phyloP scores from a whole-genome alignment of 176 grass and related monocot species.

The Elymus sibiricus region DNA sequence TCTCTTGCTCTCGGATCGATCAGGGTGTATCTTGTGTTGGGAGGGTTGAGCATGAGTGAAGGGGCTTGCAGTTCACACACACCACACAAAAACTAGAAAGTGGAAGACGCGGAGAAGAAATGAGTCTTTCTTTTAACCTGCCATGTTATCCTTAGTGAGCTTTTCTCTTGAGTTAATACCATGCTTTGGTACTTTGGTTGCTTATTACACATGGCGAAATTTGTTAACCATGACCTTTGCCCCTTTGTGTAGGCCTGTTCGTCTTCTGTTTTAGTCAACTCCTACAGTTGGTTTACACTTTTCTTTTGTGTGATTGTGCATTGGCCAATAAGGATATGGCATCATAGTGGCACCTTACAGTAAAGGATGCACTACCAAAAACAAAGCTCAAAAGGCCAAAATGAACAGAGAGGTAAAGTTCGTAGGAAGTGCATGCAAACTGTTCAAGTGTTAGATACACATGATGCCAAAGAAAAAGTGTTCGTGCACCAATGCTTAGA shows the following conservation, averaged over 20 bases:
- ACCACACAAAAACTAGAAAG: too few species aligned
- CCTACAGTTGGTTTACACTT: not conserved
- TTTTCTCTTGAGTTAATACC: too few species aligned
- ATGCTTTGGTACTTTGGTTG: not conserved
- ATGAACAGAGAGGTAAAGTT: not conserved
- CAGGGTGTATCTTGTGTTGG: constrained; percentile 9
- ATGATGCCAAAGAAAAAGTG: too few species aligned
- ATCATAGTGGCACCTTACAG: not conserved
- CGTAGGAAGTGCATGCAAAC: not conserved
- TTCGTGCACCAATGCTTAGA: not conserved
- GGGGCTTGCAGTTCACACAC: too few species aligned
- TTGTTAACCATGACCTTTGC: not conserved
- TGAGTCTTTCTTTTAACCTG: too few species aligned
- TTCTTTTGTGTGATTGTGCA: not conserved
- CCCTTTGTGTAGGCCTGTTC: not conserved
- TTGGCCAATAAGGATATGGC: not conserved
- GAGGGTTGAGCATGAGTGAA: constrained; percentile 6
- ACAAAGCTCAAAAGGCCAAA: not conserved
- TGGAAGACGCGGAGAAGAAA: too few species aligned
- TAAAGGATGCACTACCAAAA: not conserved
- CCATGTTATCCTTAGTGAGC: too few species aligned
- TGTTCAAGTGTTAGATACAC: not conserved
- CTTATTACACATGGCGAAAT: not conserved
- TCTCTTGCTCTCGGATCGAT: constrained; percentile 3
- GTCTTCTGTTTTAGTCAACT: not conserved